Conservation (phyloP, 805 yeast genomes). For the Kluyveromyces aestuarii region DNA sequence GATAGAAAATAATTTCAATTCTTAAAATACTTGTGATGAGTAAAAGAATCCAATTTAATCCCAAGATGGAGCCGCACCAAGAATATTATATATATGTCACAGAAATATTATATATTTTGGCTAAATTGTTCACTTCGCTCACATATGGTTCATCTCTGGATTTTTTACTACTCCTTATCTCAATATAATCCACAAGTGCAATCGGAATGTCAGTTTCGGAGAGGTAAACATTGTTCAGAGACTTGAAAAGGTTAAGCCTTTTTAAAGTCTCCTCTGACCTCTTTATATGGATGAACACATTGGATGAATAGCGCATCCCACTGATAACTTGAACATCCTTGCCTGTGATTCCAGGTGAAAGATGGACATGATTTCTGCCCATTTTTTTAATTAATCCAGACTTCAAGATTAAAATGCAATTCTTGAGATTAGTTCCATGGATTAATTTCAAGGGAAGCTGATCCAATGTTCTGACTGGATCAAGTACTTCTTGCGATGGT, state of each 20-base stretch:
- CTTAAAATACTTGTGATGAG: no score
- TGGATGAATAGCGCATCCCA: conserved; percentile 57
- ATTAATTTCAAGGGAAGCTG: conserved; percentile 48
- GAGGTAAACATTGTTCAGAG: conserved; percentile 69
- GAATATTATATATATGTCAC: background rate
- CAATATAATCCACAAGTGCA: conserved; percentile 10
- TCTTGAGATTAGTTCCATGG: conserved; percentile 66
- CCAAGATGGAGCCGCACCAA: no score
- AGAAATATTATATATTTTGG: background rate
- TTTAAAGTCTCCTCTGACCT: conserved; percentile 35
- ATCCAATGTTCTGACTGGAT: conserved; percentile 26
- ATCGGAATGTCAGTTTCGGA: conserved; percentile 44
- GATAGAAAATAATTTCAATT: no score
- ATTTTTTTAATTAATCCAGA: conserved; percentile 54
- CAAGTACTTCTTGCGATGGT: conserved; percentile 35
- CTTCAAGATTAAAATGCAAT: conserved; percentile 38
- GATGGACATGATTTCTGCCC: conserved; percentile 80
- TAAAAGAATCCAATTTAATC: no score
- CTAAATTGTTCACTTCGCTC: background rate
- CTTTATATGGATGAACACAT: conserved; percentile 57
- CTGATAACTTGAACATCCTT: conserved; percentile 42
- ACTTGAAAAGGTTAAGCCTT: conserved; percentile 39
- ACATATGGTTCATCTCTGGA: background rate
- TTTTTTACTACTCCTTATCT: background rate
- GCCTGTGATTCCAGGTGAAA: conserved; percentile 53